Percentiles rank a stretch among this genome's conserved stretches.
Conservation (phyloP, 2,329 filamentous ascomycete species). For the Blastomyces gilchristii region DNA sequence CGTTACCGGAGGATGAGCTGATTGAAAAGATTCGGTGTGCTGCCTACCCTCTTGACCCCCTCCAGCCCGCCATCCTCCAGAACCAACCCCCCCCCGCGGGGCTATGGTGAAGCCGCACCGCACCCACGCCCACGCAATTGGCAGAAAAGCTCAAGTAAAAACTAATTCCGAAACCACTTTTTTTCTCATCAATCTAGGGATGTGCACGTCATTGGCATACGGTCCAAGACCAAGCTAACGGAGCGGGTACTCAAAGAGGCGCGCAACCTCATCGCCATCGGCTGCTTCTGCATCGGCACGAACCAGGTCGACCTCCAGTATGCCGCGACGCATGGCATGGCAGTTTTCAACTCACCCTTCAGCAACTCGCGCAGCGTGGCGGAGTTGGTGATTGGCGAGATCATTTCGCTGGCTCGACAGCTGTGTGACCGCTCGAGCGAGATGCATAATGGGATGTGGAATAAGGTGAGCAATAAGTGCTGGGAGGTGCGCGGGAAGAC, state of each 20-base stretch:
- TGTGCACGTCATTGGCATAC: conserved; percentile 94
- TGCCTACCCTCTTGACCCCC: conserved; percentile 13
- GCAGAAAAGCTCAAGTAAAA: not conserved
- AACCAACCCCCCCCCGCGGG: not conserved
- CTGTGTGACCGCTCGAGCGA: conserved; percentile 87
- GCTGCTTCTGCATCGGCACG: conserved; percentile 98
- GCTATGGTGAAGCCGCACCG: no score
- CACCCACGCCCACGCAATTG: not conserved
- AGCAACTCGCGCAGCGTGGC: conserved; percentile 95
- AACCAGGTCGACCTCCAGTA: conserved; percentile 44
- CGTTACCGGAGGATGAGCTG: conserved; percentile 80
- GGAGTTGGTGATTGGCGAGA: conserved; percentile 88
- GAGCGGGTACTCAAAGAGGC: conserved; percentile 76
- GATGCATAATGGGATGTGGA: conserved; percentile 91
- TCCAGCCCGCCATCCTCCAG: not conserved
- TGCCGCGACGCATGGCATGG: conserved; percentile 54
- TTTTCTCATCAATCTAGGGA: conserved; percentile 46
- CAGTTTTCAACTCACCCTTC: conserved; percentile 98
- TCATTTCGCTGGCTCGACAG: conserved; percentile 84
- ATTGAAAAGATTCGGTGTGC: conserved; percentile 89
- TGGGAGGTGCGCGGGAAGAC: conserved; percentile 99
- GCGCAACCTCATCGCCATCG: conserved; percentile 88
- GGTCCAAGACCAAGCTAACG: conserved; percentile 92
- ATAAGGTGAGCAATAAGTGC: conserved; percentile 92
- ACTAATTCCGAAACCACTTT: not conserved